Percentiles rank a stretch among this genome's conserved stretches.
Conservation (phyloP, 768 basidiomycete genomes). For the Hortiboletus flavorubellus region DNA sequence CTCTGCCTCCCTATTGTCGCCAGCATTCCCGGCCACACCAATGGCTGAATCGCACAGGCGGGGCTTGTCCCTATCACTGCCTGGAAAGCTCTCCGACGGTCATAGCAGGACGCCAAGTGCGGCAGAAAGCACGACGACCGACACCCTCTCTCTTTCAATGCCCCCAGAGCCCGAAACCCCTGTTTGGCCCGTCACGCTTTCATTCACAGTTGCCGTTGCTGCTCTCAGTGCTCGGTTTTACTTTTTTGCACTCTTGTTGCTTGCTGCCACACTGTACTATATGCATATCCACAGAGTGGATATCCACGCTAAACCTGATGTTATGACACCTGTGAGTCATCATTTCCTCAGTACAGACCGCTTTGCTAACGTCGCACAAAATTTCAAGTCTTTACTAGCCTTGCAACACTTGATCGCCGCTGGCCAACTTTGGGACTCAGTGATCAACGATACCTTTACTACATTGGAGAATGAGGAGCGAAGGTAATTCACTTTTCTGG, state of each 20-base stretch:
- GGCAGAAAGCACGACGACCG: slow-evolving; percentile 25
- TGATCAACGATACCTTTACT: slow-evolving; percentile 64
- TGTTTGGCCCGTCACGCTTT: slow-evolving; percentile 39
- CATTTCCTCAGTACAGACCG: neutral
- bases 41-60: slow-evolving; percentile 30
- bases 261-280: slow-evolving; percentile 39
- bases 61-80: slow-evolving; percentile 38
- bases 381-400: slow-evolving; percentile 54
- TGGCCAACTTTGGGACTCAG: slow-evolving; percentile 70
- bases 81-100: slow-evolving; percentile 39
- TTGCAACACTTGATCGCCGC: slow-evolving; percentile 66
- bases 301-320: slow-evolving; percentile 39
- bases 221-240: slow-evolving; percentile 45
- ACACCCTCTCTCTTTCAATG: slow-evolving; percentile 25
- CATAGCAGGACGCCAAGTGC: slow-evolving; percentile 45
- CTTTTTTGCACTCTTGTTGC: slow-evolving; percentile 36
- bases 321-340: slow-evolving; percentile 51
- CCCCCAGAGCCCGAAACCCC: slow-evolving; percentile 34
- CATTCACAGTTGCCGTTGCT: slow-evolving; percentile 37
- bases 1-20: slow-evolving; percentile 71
- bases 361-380: slow-evolving; percentile 6
- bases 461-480: slow-evolving; percentile 68
- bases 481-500: slow-evolving; percentile 41
- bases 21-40: slow-evolving; percentile 46
- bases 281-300: slow-evolving; percentile 36